A percentile compares a stretch with the other conserved stretches of the same genome.
Evolutionary conservation across 164 flowering plant genomes (phyloP).

Genomic region (Piper betle): DNA sequence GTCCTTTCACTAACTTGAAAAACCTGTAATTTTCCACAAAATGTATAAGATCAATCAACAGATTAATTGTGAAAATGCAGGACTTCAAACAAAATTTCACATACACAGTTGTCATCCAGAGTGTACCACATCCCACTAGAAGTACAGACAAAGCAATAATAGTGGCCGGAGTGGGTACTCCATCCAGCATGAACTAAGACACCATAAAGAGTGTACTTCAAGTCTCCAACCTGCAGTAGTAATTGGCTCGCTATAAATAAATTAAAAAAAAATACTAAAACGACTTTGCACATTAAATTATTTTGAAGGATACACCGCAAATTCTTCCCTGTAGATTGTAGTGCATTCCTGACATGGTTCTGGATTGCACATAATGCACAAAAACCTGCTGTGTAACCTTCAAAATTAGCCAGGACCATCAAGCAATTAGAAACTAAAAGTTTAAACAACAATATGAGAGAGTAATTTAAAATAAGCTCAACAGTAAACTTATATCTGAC

Average conservation of each 20-base stretch:
- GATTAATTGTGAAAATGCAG: not conserved
- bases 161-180: conserved; percentile 85
- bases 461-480: too few species aligned
- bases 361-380: conserved; percentile 98
- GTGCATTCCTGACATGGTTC: conserved; percentile 84
- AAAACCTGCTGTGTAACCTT: conserved; percentile 83
- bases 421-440: not conserved
- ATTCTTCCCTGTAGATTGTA: conserved; percentile 80
- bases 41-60: not conserved
- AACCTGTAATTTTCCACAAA: conserved; percentile 36
- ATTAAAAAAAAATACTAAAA: too few species aligned
- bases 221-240: conserved; percentile 54
- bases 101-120: conserved; percentile 89
- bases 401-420: conserved; percentile 8
- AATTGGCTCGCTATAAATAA: not conserved
- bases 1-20: conserved; percentile 52
- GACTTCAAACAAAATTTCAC: not conserved
- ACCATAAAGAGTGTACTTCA: conserved; percentile 85
- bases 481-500: too few species aligned
- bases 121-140: conserved; percentile 88
- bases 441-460: too few species aligned
- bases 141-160: conserved; percentile 84
- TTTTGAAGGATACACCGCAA: conserved; percentile 72
- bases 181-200: conserved; percentile 87
- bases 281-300: too few species aligned